phyloP scores from a whole-genome alignment of 176 grass and related monocot genomes.

The Canna indica region DNA sequence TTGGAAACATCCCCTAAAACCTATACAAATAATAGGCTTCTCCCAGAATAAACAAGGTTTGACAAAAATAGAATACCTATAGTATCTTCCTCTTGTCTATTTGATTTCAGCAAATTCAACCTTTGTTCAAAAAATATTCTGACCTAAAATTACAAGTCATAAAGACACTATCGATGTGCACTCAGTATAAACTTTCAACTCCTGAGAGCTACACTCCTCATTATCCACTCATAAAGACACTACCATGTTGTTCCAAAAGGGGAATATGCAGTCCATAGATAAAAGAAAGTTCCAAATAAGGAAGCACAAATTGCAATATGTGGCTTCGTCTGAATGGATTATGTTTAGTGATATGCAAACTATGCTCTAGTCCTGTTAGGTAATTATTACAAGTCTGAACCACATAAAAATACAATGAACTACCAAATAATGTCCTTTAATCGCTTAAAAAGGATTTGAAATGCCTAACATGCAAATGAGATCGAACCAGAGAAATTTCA shows the following conservation, averaged over 20 bases:
- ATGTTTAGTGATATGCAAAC: not conserved
- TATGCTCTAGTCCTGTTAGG: not conserved
- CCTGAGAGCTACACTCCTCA: too few relatives aligned
- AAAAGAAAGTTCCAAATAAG: not conserved
- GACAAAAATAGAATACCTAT: not conserved
- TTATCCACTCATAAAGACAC: not conserved
- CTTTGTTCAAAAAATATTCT: too few relatives aligned
- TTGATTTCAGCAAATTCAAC: too few relatives aligned
- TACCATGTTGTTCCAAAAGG: not conserved
- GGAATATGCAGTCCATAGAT: not conserved
- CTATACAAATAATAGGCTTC: too few relatives aligned
- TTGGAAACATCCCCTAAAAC: too few relatives aligned
- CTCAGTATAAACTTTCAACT: too few relatives aligned
- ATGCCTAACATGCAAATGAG: not conserved
- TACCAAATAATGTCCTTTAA: not conserved
- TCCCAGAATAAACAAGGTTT: too few relatives aligned
- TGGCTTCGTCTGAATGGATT: not conserved
- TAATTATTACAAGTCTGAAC: not conserved
- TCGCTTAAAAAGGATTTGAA: slow-evolving; percentile 3
- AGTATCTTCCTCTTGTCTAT: too few relatives aligned
- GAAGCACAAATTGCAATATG: not conserved
- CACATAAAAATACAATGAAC: not conserved
- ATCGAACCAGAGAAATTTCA: slow-evolving; percentile 14
- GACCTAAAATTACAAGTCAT: too few relatives aligned
- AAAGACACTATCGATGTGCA: too few relatives aligned